These are phyloP conservation scores for Umbelopsis sp. DNA, from an alignment of 371 early-diverging fungal species.

Conservation along the genomic window DNA sequence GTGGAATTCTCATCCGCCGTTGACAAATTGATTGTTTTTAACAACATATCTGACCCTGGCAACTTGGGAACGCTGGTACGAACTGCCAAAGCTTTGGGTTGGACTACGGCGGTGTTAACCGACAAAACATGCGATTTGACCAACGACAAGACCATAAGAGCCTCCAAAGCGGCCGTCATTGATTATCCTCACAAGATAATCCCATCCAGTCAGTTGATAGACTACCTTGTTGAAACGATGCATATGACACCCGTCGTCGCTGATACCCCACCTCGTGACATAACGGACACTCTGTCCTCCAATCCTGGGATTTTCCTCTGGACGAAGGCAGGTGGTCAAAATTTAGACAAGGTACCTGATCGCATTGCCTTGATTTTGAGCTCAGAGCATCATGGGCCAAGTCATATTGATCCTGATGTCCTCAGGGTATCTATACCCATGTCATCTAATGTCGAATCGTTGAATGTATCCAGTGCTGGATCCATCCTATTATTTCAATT, in stretches of 20 bases:
- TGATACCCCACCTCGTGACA: conserved; percentile 47
- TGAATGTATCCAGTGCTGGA: conserved; percentile 60
- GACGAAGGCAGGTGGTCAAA: neutral
- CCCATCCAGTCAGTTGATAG: conserved; percentile 27
- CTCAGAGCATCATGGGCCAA: conserved; percentile 55
- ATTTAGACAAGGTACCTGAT: conserved; percentile 30
- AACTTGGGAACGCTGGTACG: conserved; percentile 59
- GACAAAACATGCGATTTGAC: conserved; percentile 56
- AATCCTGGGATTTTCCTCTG: neutral
- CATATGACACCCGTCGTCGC: conserved; percentile 57
- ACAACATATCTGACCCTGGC: conserved; percentile 60
- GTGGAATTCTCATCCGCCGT: conserved; percentile 22
- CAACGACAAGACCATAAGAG: conserved; percentile 58
- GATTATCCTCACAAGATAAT: conserved; percentile 44
- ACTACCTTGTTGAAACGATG: conserved; percentile 30
- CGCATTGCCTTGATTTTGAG: conserved; percentile 57
- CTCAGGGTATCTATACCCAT: conserved; percentile 62
- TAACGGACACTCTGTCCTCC: conserved; percentile 17
- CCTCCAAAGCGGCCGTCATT: conserved; percentile 49
- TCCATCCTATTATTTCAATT: conserved; percentile 61
- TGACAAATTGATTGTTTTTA: conserved; percentile 45
- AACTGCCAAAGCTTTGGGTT: conserved; percentile 57
- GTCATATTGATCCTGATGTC: conserved; percentile 36
- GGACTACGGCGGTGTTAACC: conserved; percentile 52
- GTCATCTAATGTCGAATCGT: conserved; percentile 50